phyloP scores from a whole-genome alignment of 78 protist genomes.

The Chrysochromulina tobinii region DNA sequence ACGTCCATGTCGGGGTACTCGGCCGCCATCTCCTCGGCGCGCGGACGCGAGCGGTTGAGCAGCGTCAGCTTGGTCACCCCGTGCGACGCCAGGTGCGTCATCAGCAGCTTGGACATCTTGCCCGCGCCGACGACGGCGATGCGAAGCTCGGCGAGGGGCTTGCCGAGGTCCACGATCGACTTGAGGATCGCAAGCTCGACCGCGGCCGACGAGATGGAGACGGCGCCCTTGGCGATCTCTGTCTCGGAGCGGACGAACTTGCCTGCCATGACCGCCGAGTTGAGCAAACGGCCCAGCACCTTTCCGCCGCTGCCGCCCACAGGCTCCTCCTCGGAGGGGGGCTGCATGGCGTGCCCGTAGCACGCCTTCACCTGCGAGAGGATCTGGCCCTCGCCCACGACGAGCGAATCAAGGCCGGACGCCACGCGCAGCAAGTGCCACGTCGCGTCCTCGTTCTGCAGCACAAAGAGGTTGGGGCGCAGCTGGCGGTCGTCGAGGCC shows the following conservation, averaged over 20 bases:
- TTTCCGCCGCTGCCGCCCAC: constrained; percentile 42
- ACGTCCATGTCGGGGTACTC: constrained; percentile 45
- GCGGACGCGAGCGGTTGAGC: constrained; percentile 42
- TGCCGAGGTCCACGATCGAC: constrained; percentile 10
- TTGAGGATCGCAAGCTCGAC: constrained; percentile 43
- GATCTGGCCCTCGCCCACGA: constrained; percentile 63
- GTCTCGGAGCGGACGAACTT: constrained; percentile 59
- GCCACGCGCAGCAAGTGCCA: constrained; percentile 49
- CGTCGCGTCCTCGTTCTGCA: constrained; percentile 34
- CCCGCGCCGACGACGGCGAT: constrained; percentile 49
- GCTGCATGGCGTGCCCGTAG: neutral
- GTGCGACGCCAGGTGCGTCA: constrained; percentile 46
- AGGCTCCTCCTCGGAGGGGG: neutral
- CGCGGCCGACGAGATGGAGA: constrained; percentile 60
- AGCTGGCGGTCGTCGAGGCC: neutral
- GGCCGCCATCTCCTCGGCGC: constrained; percentile 30
- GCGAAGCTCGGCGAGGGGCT: neutral
- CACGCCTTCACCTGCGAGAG: constrained; percentile 48
- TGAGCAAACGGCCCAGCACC: constrained; percentile 45
- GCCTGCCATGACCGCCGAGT: constrained; percentile 44
- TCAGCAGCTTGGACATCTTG: constrained; percentile 49
- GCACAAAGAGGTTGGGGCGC: constrained; percentile 43
- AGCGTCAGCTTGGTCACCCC: constrained; percentile 15
- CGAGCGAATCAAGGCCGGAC: constrained; percentile 59
- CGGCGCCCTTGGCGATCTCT: constrained; percentile 52